These are phyloP conservation scores for Usnea hakonensis DNA, from an alignment of 495 filamentous ascomycete species.

Conservation along the genomic window DNA sequence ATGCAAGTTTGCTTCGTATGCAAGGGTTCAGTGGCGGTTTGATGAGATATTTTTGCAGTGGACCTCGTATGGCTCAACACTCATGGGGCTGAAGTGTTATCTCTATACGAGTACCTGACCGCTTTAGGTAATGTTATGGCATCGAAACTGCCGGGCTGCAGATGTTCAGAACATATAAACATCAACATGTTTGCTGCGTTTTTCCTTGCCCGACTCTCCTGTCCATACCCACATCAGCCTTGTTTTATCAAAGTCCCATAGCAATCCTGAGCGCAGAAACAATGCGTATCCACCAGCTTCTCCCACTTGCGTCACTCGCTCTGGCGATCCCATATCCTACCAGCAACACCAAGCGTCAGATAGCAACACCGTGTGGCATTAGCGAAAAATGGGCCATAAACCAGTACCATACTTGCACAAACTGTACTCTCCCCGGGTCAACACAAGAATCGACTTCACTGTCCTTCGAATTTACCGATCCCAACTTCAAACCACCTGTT, in stretches of 20 bases:
- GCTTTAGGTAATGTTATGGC: neutral
- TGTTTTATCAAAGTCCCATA: neutral
- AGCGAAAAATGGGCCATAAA: slow-evolving; percentile 11
- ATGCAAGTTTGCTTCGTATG: neutral
- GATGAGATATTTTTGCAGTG: neutral
- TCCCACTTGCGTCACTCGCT: slow-evolving; percentile 7
- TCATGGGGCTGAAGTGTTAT: neutral
- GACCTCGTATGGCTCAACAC: neutral
- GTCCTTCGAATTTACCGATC: neutral
- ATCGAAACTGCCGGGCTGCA: neutral
- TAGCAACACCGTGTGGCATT: neutral
- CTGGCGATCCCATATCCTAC: slow-evolving; percentile 2
- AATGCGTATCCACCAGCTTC: slow-evolving; percentile 8
- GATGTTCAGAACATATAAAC: neutral
- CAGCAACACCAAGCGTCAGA: slow-evolving; percentile 6
- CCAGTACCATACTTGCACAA: neutral
- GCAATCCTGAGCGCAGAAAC: neutral
- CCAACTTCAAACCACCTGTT: neutral
- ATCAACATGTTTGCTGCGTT: neutral
- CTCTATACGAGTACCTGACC: neutral
- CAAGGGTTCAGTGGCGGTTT: neutral
- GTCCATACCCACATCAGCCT: neutral
- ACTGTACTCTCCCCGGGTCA: neutral
- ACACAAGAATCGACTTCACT: neutral
- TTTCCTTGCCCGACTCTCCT: neutral